Conservation (phyloP, 495 filamentous ascomycete species). For the Hypoxylon cercidicola region DNA sequence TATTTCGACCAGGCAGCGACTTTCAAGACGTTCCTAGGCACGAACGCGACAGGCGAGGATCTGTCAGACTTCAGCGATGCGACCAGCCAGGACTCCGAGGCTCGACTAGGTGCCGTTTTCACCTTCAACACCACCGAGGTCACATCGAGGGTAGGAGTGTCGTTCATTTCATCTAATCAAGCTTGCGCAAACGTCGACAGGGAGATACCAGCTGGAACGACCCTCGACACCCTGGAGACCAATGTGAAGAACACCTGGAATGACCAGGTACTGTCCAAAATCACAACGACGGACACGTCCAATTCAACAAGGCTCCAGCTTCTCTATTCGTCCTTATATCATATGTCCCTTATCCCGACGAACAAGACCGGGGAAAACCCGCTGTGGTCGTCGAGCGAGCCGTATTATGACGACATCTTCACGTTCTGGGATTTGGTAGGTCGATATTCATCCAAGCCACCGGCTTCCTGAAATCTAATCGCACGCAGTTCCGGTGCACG, state of each 20-base stretch:
- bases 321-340: conserved; percentile 74
- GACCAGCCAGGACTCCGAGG: conserved; percentile 35
- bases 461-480: conserved; percentile 1
- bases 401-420: conserved; percentile 71
- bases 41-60: conserved; percentile 40
- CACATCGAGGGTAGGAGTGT: conserved; percentile 74
- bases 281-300: conserved; percentile 65
- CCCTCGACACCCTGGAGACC: conserved; percentile 59
- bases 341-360: conserved; percentile 75
- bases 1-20: conserved; percentile 62
- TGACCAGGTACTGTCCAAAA: conserved; percentile 67
- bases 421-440: conserved; percentile 64
- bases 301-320: conserved; percentile 65
- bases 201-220: conserved; percentile 66
- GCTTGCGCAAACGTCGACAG: conserved; percentile 68
- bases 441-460: neutral
- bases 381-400: conserved; percentile 70
- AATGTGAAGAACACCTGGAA: conserved; percentile 67
- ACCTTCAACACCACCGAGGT: conserved; percentile 55
- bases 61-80: conserved; percentile 45
- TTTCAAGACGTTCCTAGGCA: conserved; percentile 64
- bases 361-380: conserved; percentile 80
- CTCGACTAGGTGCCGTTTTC: conserved; percentile 57
- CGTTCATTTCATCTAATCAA: conserved; percentile 71
- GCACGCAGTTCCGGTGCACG: conserved; percentile 66